These are phyloP conservation scores for Dichotomocladium elegans DNA, from an alignment of 371 early-diverging fungal species.

Conservation along the genomic window DNA sequence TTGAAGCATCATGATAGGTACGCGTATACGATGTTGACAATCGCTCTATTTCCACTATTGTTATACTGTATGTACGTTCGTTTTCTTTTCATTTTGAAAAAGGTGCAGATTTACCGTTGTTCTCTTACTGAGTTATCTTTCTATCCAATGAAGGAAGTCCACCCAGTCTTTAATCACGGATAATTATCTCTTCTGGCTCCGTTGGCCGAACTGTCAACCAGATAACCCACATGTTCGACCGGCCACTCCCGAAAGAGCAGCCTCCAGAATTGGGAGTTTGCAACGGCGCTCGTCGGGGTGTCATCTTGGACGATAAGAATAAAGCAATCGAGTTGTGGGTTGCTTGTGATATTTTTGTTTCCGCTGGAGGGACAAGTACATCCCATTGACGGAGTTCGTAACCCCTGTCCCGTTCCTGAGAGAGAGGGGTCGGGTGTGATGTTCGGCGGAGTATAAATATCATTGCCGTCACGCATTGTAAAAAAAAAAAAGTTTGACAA, in stretches of 20 bases:
- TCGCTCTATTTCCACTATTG: too few species aligned
- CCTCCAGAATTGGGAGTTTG: background rate
- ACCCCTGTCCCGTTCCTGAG: background rate
- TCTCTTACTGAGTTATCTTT: slow-evolving; percentile 8
- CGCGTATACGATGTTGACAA: too few species aligned
- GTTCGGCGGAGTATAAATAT: background rate
- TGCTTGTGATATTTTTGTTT: background rate
- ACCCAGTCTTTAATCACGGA: slow-evolving; percentile 5
- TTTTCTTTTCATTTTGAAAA: background rate
- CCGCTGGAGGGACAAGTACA: background rate
- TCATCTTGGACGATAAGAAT: background rate
- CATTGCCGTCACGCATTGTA: background rate
- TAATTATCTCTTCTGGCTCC: slow-evolving; percentile 4
- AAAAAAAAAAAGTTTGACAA: background rate
- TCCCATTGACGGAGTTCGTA: background rate
- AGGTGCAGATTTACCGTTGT: slow-evolving; percentile 2
- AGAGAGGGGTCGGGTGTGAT: background rate
- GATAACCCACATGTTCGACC: background rate
- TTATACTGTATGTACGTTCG: too few species aligned
- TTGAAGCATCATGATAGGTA: too few species aligned
- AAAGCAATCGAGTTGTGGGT: background rate
- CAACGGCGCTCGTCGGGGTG: background rate
- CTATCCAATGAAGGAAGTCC: slow-evolving; percentile 4
- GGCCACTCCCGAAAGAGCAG: background rate
- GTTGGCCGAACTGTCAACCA: background rate